Evolutionary conservation across 176 grass and related monocot species (phyloP).

Genomic region (Aechmea fasciata): DNA sequence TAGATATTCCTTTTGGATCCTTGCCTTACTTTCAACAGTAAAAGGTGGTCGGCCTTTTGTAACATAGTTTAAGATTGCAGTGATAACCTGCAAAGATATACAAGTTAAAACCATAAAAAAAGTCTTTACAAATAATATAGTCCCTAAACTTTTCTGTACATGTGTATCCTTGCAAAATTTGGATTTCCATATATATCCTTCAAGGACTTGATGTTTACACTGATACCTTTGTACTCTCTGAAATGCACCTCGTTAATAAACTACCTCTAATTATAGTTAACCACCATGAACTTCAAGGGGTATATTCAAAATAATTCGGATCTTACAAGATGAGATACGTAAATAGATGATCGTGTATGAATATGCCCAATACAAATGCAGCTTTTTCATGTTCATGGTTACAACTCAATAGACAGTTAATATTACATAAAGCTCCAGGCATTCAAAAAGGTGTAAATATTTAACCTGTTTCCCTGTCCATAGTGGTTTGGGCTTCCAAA

Average conservation of each 20-base stretch:
- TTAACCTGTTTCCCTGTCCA: slow-evolving; percentile 94
- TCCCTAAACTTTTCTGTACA: no score
- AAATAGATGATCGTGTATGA: no score
- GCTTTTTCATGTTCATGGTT: slow-evolving; percentile 2
- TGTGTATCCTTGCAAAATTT: no score
- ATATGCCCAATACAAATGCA: no score
- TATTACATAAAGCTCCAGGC: not conserved
- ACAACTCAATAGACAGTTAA: not conserved
- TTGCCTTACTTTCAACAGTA: slow-evolving; percentile 59
- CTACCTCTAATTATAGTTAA: no score
- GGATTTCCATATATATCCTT: not conserved
- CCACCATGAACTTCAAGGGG: no score
- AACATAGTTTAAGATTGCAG: slow-evolving; percentile 77
- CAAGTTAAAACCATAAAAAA: not conserved
- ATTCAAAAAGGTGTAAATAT: not conserved
- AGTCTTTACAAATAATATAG: not conserved
- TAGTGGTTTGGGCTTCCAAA: slow-evolving; percentile 50
- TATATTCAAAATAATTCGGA: no score
- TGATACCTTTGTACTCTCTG: no score
- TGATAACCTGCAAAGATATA: slow-evolving; percentile 55
- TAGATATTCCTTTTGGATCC: slow-evolving; percentile 56
- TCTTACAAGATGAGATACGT: no score
- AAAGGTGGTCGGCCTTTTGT: slow-evolving; percentile 66
- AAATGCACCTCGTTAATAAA: no score
- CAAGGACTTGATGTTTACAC: no score